A percentile compares a stretch with the other conserved stretches of the same genome.
Evolutionary conservation across 2,329 filamentous ascomycete genomes (phyloP).

Genomic region (Grosmannia serpens): DNA sequence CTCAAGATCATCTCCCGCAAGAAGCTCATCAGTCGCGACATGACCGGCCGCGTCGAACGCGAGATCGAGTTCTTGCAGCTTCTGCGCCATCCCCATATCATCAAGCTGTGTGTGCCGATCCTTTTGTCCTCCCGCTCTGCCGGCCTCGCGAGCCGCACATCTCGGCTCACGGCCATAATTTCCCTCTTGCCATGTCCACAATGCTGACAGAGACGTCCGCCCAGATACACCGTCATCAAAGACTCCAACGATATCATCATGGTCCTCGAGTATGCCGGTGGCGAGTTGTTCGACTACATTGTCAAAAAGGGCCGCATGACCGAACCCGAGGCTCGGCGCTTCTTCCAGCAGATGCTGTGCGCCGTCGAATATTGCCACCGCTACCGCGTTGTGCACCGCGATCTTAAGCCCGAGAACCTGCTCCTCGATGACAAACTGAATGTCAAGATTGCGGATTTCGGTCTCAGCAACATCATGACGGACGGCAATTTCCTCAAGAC

Average conservation of each 20-base stretch:
- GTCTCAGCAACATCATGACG: slow-evolving; percentile 98
- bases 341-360: slow-evolving; percentile 98
- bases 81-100: slow-evolving; percentile 93
- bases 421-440: slow-evolving; percentile 91
- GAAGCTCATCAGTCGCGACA: slow-evolving; percentile 92
- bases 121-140: not conserved
- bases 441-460: slow-evolving; percentile 98
- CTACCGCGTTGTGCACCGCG: slow-evolving; percentile 97
- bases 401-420: slow-evolving; percentile 94
- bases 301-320: slow-evolving; percentile 87
- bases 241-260: slow-evolving; percentile 93
- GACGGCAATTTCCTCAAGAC: slow-evolving; percentile 99
- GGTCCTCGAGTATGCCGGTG: slow-evolving; percentile 95
- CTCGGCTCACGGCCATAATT: not conserved
- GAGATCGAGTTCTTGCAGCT: slow-evolving; percentile 98
- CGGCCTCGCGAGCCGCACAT: not conserved
- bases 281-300: slow-evolving; percentile 96
- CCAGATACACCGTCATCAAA: slow-evolving; percentile 89
- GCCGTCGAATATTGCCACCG: slow-evolving; percentile 98
- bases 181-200: not conserved
- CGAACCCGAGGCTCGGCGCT: slow-evolving; percentile 85
- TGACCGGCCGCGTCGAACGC: slow-evolving; percentile 93
- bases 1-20: slow-evolving; percentile 96
- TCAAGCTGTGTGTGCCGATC: slow-evolving; percentile 65
- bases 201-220: not conserved